These are phyloP conservation scores for Claviceps arundinis DNA, from an alignment of 2,329 filamentous ascomycete genomes.

Conservation along the genomic window DNA sequence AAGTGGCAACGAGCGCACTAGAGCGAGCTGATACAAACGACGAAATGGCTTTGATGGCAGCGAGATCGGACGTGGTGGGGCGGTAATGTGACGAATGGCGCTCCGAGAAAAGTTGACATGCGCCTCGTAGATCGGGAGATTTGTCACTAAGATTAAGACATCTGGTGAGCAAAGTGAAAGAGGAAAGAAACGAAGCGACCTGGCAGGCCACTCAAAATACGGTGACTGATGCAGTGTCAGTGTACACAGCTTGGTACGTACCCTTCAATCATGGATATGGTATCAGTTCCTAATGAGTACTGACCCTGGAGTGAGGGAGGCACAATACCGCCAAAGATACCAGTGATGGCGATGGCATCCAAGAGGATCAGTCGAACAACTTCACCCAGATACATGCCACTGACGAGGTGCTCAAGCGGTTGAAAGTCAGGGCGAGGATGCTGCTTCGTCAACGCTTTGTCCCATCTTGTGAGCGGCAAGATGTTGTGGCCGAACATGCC, in stretches of 20 bases:
- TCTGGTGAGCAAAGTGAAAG: neutral
- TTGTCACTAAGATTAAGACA: constrained; percentile 30
- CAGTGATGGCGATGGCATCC: constrained; percentile 42
- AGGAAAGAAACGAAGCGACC: neutral
- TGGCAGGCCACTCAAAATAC: neutral
- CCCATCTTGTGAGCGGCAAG: constrained; percentile 49
- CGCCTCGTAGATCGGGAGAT: constrained; percentile 27
- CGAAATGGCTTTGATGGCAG: constrained; percentile 38
- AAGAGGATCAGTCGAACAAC: constrained; percentile 44
- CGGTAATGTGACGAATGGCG: constrained; percentile 32
- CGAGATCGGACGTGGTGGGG: constrained; percentile 33
- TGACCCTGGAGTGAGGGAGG: constrained; percentile 37
- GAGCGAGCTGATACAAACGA: constrained; percentile 44
- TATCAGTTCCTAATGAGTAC: constrained; percentile 49
- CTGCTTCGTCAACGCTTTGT: constrained; percentile 34
- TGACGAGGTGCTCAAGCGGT: constrained; percentile 48
- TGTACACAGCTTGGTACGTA: constrained; percentile 20
- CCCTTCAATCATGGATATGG: constrained; percentile 43
- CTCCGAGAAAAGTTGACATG: constrained; percentile 33
- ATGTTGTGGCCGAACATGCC: constrained; percentile 51
- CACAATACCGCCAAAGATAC: constrained; percentile 41
- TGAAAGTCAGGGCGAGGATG: constrained; percentile 48
- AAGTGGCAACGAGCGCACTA: constrained; percentile 44
- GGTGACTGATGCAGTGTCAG: neutral
- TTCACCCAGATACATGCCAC: constrained; percentile 55